A percentile compares a stretch with the other conserved stretches of the same genome.
Evolutionary conservation across 495 filamentous ascomycete species (phyloP).

Genomic region (Opeltia flavorubescens): DNA sequence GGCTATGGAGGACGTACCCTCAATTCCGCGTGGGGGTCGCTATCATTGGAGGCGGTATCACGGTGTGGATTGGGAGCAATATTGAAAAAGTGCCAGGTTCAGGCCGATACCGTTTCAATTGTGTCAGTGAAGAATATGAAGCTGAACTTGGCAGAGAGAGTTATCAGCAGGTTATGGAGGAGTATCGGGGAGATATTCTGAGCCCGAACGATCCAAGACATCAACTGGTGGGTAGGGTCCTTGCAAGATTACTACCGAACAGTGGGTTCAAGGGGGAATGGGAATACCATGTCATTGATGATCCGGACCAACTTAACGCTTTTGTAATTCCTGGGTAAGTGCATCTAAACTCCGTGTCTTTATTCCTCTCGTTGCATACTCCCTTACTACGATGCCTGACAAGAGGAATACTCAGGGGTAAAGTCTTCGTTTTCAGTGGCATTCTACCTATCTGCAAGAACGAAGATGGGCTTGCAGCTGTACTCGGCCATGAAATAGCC

Average conservation of each 20-base stretch:
- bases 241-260: conserved; percentile 57
- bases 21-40: conserved; percentile 11
- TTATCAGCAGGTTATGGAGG: conserved; percentile 35
- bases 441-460: conserved; percentile 57
- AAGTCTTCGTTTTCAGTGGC: conserved; percentile 84
- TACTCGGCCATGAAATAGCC: conserved; percentile 89
- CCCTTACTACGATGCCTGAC: neutral
- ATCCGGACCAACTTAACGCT: conserved; percentile 51
- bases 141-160: conserved; percentile 34
- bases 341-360: neutral
- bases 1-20: conserved; percentile 6
- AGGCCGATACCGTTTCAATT: conserved; percentile 72
- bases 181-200: conserved; percentile 34
- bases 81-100: conserved; percentile 67
- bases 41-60: conserved; percentile 18
- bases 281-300: conserved; percentile 78
- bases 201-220: conserved; percentile 36
- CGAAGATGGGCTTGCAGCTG: conserved; percentile 68
- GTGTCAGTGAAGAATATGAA: conserved; percentile 44
- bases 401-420: conserved; percentile 38
- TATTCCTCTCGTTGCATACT: conserved; percentile 2
- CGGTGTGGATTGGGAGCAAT: conserved; percentile 54
- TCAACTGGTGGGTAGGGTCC: conserved; percentile 47
- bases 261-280: conserved; percentile 46
- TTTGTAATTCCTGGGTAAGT: conserved; percentile 72